These are phyloP conservation scores for Pseudogymnoascus sp. DNA, from an alignment of 2,329 filamentous ascomycete genomes.

Conservation along the genomic window DNA sequence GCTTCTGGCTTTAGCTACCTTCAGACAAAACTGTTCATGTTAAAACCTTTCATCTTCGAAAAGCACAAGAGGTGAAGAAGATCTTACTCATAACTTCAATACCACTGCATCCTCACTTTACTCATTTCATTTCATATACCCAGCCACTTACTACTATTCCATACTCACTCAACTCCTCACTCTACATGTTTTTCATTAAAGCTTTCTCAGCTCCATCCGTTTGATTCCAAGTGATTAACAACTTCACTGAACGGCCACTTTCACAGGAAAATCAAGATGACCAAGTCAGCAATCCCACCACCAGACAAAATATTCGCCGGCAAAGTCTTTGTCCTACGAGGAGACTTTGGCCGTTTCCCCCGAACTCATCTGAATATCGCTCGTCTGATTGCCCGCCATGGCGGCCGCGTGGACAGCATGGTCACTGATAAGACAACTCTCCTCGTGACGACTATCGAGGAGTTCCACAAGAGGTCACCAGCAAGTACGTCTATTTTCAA, in stretches of 20 bases:
- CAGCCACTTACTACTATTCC: not conserved
- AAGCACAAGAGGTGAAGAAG: not conserved
- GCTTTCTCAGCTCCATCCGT: not conserved
- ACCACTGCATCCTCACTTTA: not conserved
- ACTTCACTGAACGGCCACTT: not conserved
- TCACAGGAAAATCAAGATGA: constrained; percentile 9
- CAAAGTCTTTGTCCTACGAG: constrained; percentile 48
- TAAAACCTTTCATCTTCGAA: constrained; percentile 59
- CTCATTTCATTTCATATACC: not conserved
- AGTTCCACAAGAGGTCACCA: constrained; percentile 39
- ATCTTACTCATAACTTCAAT: not conserved
- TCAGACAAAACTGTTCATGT: constrained; percentile 84
- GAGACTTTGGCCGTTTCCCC: constrained; percentile 40
- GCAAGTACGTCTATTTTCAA: constrained; percentile 18
- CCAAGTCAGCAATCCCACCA: constrained; percentile 14
- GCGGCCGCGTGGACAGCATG: constrained; percentile 46
- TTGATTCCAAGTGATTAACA: not conserved
- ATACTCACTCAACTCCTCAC: not conserved
- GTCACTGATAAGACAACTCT: constrained; percentile 58
- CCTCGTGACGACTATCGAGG: constrained; percentile 56
- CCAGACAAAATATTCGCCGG: constrained; percentile 39
- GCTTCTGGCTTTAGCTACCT: constrained; percentile 96
- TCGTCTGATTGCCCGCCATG: constrained; percentile 56
- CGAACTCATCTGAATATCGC: constrained; percentile 48
- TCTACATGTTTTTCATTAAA: not conserved